Percentiles rank a stretch among this genome's conserved stretches.
phyloP scores from a whole-genome alignment of 2,329 filamentous ascomycete species.

The Diaporthe velutina region DNA sequence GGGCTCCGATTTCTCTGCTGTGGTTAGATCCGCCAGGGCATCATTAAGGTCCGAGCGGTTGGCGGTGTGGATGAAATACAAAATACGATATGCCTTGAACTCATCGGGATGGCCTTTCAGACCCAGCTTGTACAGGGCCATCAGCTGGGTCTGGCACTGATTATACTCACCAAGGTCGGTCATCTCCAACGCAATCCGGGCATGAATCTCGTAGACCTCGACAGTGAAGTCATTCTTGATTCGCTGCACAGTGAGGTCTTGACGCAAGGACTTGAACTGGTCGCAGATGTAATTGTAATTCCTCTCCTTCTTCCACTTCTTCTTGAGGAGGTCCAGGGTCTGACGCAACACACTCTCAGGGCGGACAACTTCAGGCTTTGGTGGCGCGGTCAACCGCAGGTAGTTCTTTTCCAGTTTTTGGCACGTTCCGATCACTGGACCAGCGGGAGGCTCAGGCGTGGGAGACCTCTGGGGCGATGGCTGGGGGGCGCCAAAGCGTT shows the following conservation, averaged over 20 bases:
- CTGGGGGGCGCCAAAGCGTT: constrained; percentile 80
- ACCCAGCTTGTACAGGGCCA: constrained; percentile 88
- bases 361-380: constrained; percentile 89
- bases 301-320: constrained; percentile 92
- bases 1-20: constrained; percentile 89
- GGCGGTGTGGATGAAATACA: constrained; percentile 99
- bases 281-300: constrained; percentile 99
- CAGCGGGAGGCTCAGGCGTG: constrained; percentile 68
- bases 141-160: constrained; percentile 98
- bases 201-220: constrained; percentile 96
- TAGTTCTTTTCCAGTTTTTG: constrained; percentile 92
- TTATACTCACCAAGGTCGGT: constrained; percentile 99
- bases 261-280: constrained; percentile 98
- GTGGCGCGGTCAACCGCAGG: constrained; percentile 90
- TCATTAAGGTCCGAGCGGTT: constrained; percentile 99
- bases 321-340: constrained; percentile 89
- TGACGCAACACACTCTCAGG: constrained; percentile 84
- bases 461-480: constrained; percentile 66
- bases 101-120: constrained; percentile 92
- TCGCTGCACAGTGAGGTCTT: constrained; percentile 97
- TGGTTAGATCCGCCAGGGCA: constrained; percentile 97
- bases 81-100: constrained; percentile 99
- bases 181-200: constrained; percentile 96
- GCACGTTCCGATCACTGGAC: constrained; percentile 88
- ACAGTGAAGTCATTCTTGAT: constrained; percentile 98